Percentiles rank a stretch among this genome's conserved stretches.
Evolutionary conservation across 1,284 basidiomycete species (phyloP).

Genomic region (Cryptococcus maquisensis): DNA sequence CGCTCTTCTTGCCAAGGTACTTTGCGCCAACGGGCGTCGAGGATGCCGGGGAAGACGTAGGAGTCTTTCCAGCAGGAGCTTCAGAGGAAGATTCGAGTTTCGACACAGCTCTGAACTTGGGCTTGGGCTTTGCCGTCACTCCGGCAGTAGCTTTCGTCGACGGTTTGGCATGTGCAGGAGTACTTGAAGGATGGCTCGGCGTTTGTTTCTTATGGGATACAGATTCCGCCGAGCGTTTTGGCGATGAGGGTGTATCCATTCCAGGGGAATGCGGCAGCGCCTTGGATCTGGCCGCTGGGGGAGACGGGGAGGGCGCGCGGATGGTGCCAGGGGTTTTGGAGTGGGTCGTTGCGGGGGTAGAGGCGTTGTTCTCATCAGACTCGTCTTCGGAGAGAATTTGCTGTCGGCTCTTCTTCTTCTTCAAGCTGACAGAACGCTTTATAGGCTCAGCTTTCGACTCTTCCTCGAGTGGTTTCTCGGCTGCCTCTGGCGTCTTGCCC

Average conservation of each 20-base stretch:
- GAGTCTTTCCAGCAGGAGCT: background rate
- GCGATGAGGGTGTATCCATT: background rate
- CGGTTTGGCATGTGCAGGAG: background rate
- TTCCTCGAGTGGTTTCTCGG: background rate
- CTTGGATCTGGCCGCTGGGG: background rate
- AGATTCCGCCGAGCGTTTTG: background rate
- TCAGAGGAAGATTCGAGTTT: background rate
- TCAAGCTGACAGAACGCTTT: background rate
- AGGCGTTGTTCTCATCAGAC: background rate
- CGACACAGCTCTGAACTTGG: background rate
- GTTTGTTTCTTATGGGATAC: background rate
- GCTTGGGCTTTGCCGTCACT: background rate
- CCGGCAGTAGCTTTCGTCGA: background rate
- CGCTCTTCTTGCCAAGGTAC: background rate
- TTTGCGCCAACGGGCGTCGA: too few species aligned
- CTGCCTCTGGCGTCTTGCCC: background rate
- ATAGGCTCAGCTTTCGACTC: background rate
- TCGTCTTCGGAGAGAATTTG: background rate
- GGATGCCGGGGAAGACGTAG: background rate
- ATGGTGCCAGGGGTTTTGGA: background rate
- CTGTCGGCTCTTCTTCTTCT: background rate
- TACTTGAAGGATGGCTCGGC: background rate
- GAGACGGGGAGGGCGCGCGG: background rate
- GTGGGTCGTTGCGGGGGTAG: background rate
- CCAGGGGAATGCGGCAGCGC: background rate